These are phyloP conservation scores for Aquilaria malaccensis DNA, from an alignment of 345 rosid species.

Conservation along the genomic window DNA sequence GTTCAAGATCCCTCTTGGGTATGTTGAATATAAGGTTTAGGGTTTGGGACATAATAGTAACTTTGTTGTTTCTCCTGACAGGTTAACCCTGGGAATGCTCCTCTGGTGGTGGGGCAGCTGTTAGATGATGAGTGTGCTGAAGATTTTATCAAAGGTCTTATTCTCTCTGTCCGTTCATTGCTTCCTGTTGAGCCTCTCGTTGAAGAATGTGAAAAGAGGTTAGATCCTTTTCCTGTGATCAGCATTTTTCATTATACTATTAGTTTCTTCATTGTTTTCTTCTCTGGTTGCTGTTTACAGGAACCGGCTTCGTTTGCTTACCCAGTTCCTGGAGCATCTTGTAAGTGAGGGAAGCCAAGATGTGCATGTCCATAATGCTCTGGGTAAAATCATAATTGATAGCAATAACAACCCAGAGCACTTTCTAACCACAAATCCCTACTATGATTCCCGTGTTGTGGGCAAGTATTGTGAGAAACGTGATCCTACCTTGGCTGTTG, in stretches of 20 bases:
- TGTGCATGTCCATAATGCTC: conserved; percentile 97
- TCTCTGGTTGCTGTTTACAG: conserved; percentile 34
- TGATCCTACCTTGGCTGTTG: conserved; percentile 97
- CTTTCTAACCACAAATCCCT: conserved; percentile 97
- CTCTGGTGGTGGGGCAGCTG: conserved; percentile 84
- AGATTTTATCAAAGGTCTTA: conserved; percentile 97
- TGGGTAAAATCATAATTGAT: conserved; percentile 98
- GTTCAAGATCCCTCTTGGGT: too few relatives aligned
- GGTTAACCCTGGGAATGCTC: conserved; percentile 99
- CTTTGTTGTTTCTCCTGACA: conserved; percentile 20
- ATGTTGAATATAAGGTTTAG: too few relatives aligned
- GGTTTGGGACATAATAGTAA: background rate
- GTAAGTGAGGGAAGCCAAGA: conserved; percentile 99
- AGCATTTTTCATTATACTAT: conserved; percentile 3
- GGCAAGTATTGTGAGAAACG: conserved; percentile 99
- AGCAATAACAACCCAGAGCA: conserved; percentile 99
- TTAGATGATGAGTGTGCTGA: conserved; percentile 99
- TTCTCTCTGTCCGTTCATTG: conserved; percentile 78
- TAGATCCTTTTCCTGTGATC: conserved; percentile 1
- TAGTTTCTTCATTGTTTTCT: conserved; percentile 16
- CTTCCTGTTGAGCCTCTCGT: conserved; percentile 89
- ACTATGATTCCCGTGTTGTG: conserved; percentile 94
- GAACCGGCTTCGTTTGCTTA: conserved; percentile 97
- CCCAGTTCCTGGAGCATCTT: conserved; percentile 98
- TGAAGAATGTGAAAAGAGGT: conserved; percentile 91